Percentiles rank a stretch among this genome's conserved stretches.
These are phyloP conservation scores for Cynanchum wilfordii DNA, from an alignment of 257 asterid genomes.

Conservation along the genomic window DNA sequence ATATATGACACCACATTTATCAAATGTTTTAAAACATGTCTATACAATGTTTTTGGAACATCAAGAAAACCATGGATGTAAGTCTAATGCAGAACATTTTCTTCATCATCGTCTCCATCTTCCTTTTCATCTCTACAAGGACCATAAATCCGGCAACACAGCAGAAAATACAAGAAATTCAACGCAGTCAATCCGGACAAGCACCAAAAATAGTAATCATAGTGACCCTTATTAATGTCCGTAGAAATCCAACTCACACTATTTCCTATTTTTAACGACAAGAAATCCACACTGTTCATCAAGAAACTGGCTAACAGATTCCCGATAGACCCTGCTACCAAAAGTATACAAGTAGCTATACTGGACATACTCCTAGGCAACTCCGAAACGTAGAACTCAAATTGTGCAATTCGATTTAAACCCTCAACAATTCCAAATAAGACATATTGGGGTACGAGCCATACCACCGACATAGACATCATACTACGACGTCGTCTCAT, in stretches of 20 bases:
- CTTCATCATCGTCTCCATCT: background rate
- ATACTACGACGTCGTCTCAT: constrained; percentile 23
- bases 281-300: constrained; percentile 31
- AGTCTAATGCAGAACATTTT: background rate
- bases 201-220: constrained; percentile 54
- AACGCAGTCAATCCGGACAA: constrained; percentile 50
- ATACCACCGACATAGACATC: constrained; percentile 47
- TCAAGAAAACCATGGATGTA: no score
- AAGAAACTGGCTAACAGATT: constrained; percentile 49
- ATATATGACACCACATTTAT: no score
- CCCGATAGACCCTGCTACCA: constrained; percentile 39
- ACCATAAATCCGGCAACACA: constrained; percentile 52
- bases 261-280: background rate
- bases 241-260: background rate
- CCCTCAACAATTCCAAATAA: constrained; percentile 63
- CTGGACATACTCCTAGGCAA: constrained; percentile 72
- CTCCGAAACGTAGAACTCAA: constrained; percentile 59
- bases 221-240: constrained; percentile 45
- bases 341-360: constrained; percentile 41
- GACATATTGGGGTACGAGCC: constrained; percentile 60
- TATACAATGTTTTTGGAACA: no score
- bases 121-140: constrained; percentile 24
- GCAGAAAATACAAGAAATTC: constrained; percentile 46
- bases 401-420: constrained; percentile 44
- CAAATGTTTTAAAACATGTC: no score